phyloP scores from a whole-genome alignment of 495 filamentous ascomycete genomes.

The Corynascus novoguineensis region DNA sequence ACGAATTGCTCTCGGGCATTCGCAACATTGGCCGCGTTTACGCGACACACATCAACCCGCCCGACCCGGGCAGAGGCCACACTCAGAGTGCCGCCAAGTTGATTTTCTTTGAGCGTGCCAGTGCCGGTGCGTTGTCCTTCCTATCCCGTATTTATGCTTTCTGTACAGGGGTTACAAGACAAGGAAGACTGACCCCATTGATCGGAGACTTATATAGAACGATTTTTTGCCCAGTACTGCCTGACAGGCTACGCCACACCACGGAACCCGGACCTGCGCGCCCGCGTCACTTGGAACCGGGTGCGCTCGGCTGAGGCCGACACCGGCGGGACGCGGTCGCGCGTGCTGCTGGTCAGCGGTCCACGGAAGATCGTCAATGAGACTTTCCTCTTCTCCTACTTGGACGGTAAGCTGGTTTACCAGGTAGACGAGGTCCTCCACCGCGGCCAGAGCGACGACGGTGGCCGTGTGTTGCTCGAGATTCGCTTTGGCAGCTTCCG shows the following conservation, averaged over 20 bases:
- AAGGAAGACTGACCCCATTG: background rate
- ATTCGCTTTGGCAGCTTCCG: conserved; percentile 41
- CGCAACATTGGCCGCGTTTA: conserved; percentile 34
- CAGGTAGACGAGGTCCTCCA: conserved; percentile 21
- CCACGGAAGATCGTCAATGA: conserved; percentile 19
- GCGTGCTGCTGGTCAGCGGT: conserved; percentile 27
- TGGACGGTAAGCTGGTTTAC: conserved; percentile 24
- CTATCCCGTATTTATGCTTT: no score
- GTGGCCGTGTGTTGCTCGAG: conserved; percentile 24
- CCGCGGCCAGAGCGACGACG: background rate
- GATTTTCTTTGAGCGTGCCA: conserved; percentile 35
- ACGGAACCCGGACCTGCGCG: background rate
- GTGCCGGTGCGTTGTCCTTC: conserved; percentile 24
- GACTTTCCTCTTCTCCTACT: conserved; percentile 16
- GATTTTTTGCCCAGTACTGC: conserved; percentile 12
- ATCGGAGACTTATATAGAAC: conserved; percentile 11
- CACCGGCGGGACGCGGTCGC: conserved; percentile 15
- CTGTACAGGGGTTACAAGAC: no score
- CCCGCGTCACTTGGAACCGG: conserved; percentile 23
- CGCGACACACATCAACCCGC: conserved; percentile 37
- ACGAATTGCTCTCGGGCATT: conserved; percentile 30
- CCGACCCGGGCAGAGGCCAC: conserved; percentile 18
- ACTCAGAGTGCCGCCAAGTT: conserved; percentile 33
- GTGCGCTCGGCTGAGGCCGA: conserved; percentile 25
- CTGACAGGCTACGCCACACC: background rate